A percentile compares a stretch with the other conserved stretches of the same genome.
These are phyloP conservation scores for Selaginella moellendorffii DNA, from an alignment of 75 land plant species.

Conservation along the genomic window DNA sequence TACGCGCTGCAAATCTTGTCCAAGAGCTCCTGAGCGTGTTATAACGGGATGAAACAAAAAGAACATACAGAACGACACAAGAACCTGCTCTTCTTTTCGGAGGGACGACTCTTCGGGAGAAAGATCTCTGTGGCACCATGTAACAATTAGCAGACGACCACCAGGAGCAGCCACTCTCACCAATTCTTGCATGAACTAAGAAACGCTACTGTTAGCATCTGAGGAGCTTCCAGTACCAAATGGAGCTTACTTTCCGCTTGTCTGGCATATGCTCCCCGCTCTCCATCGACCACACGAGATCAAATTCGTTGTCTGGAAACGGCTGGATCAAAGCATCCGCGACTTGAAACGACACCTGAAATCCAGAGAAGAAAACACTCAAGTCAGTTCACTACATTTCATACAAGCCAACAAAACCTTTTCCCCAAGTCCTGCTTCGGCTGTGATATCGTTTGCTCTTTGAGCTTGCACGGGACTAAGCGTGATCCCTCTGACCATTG, in stretches of 20 bases:
- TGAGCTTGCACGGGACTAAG: constrained; percentile 79
- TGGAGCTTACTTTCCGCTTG: constrained; percentile 63
- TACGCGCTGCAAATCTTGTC: constrained; percentile 67
- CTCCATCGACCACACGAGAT: constrained; percentile 99
- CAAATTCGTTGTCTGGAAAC: constrained; percentile 71
- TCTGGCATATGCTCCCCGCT: constrained; percentile 99
- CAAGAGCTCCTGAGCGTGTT: constrained; percentile 45
- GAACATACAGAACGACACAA: no score
- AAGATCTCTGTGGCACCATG: constrained; percentile 98
- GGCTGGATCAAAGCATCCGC: constrained; percentile 90
- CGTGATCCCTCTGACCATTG: constrained; percentile 62
- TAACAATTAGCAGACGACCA: constrained; percentile 77
- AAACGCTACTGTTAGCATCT: no score
- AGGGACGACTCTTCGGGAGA: constrained; percentile 50
- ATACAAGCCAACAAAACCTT: no score
- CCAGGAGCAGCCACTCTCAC: constrained; percentile 86
- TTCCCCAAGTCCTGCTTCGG: constrained; percentile 36
- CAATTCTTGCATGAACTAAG: constrained; percentile 72
- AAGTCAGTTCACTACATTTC: background rate
- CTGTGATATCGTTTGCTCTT: constrained; percentile 57
- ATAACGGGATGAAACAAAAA: no score
- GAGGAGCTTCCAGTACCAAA: no score
- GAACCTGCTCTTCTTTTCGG: constrained; percentile 45
- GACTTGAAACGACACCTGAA: constrained; percentile 71
- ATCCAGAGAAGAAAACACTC: background rate